Percentiles rank a stretch among this genome's conserved stretches.
phyloP scores from a whole-genome alignment of 352 stramenopile genomes.

The Phytophthora fragariaefolia region DNA sequence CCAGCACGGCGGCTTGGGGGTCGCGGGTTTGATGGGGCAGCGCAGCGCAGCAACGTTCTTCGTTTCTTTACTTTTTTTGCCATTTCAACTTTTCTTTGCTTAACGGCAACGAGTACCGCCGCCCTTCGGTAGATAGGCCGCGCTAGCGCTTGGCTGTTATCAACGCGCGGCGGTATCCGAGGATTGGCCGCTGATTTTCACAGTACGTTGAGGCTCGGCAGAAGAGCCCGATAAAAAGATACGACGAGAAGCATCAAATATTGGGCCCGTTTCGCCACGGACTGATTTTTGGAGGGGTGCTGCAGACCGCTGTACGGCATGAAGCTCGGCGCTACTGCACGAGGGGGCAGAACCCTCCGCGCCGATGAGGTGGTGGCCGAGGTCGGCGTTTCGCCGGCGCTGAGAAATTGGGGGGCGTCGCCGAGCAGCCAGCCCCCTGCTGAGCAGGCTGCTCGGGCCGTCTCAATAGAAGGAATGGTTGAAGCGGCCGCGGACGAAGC shows the following conservation, averaged over 20 bases:
- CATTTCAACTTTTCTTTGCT: neutral
- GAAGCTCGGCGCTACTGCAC: neutral
- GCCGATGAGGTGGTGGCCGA: too few species aligned
- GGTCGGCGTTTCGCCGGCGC: neutral
- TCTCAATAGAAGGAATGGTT: neutral
- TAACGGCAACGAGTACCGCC: slow-evolving; percentile 20
- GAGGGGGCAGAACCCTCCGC: neutral
- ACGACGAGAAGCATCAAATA: slow-evolving; percentile 28
- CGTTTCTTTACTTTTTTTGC: slow-evolving; percentile 21
- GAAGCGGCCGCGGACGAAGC: neutral
- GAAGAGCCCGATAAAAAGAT: slow-evolving; percentile 18
- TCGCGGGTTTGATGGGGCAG: slow-evolving; percentile 17
- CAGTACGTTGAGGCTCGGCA: neutral
- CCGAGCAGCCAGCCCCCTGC: neutral
- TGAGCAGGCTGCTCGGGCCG: too few species aligned
- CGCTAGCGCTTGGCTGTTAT: too few species aligned
- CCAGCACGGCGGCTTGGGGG: too few species aligned
- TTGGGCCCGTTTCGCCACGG: slow-evolving; percentile 17
- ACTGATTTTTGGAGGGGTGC: slow-evolving; percentile 18
- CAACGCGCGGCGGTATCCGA: slow-evolving; percentile 18
- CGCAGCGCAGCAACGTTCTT: slow-evolving; percentile 11
- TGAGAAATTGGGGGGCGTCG: neutral
- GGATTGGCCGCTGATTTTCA: slow-evolving; percentile 14
- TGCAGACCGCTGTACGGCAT: too few species aligned
- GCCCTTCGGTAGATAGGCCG: too few species aligned